Base-by-base conservation (phyloP, 805 yeast species). In the Schwanniomyces polymorphus region DNA sequence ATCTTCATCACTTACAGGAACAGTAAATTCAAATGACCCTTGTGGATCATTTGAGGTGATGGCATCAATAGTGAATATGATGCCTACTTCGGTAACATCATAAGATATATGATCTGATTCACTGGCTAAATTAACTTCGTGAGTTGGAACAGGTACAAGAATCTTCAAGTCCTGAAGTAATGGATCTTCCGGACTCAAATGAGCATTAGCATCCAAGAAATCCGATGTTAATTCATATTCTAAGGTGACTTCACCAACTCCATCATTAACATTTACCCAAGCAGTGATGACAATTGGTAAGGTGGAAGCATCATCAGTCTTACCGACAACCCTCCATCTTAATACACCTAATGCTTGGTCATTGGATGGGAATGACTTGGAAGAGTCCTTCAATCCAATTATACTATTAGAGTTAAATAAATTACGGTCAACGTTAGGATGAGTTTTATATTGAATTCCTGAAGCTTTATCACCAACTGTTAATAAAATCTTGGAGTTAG, bases 381-480 rank as follows among this genome's bases (percentile, higher is more conserved):
- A 61, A 45, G 82, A 73, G 64, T 91, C 96, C 63, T 88, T 88
- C 60, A 91, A 79, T 0, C 86, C 86, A 59, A 94, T 82, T 38
- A 79, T 67, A 48, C 79, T 74, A 12, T 74, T 65, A 11, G 78
- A 63, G 39, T 78, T 75, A 66, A 92, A 94, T 60, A 81, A 67
- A 37, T 71, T 72, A 60, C 88, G 85, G 70, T 94, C 97, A 54
- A 94, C 95, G 64, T 92, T 91, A 53, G 99, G 99, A 74, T 94
- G 97, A 12, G 98, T 91, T 68, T 91, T 91, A 74, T 81, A 94
- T 61, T 86, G 91, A 40, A 83, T 73, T 53, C 72, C 81, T 33
- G 74, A 66, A 12, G 77, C 68, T 37, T 73, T 68, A 27, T 78
- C 77, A 18, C 68, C 74, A 37, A 83, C 75, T 37, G 72, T 65